Conservation (phyloP, 768 basidiomycete genomes). For the Amanita rimosa region DNA sequence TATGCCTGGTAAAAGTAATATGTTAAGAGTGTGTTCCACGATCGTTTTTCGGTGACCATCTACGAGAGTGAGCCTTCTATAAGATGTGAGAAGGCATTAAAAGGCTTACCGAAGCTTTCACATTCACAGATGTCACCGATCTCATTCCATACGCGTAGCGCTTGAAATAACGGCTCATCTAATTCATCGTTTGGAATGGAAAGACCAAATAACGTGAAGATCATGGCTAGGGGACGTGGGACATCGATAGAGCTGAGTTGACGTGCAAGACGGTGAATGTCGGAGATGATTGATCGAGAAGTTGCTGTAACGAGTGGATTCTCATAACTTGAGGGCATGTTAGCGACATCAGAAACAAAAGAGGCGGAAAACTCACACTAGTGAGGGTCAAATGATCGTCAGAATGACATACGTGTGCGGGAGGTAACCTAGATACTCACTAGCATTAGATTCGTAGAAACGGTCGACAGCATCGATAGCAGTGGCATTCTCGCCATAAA, state of each 20-base stretch:
- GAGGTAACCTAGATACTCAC: slow-evolving; percentile 25
- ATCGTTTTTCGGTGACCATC: slow-evolving; percentile 67
- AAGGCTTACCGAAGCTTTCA: slow-evolving; percentile 58
- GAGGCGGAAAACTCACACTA: slow-evolving; percentile 27
- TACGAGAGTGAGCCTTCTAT: slow-evolving; percentile 14
- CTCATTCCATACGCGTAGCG: slow-evolving; percentile 63
- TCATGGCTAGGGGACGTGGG: slow-evolving; percentile 52
- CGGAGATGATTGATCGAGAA: slow-evolving; percentile 59
- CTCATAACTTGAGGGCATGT: slow-evolving; percentile 40
- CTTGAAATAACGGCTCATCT: slow-evolving; percentile 44
- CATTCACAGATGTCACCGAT: slow-evolving; percentile 66
- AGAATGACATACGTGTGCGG: slow-evolving; percentile 8
- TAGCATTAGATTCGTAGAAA: slow-evolving; percentile 64
- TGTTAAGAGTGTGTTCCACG: slow-evolving; percentile 71
- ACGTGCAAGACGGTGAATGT: slow-evolving; percentile 53
- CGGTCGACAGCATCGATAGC: slow-evolving; percentile 43
- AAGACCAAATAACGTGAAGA: slow-evolving; percentile 44
- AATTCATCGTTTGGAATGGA: slow-evolving; percentile 19
- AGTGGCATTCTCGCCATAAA: slow-evolving; percentile 46
- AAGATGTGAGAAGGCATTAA: neutral
- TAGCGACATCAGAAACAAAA: slow-evolving; percentile 3
- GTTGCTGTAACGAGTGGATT: slow-evolving; percentile 71
- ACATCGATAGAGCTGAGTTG: slow-evolving; percentile 52
- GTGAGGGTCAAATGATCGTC: slow-evolving; percentile 6
- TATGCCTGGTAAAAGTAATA: slow-evolving; percentile 65